Evolutionary conservation across 352 stramenopile genomes (phyloP).

Genomic region (Thalassiosira exigua): DNA sequence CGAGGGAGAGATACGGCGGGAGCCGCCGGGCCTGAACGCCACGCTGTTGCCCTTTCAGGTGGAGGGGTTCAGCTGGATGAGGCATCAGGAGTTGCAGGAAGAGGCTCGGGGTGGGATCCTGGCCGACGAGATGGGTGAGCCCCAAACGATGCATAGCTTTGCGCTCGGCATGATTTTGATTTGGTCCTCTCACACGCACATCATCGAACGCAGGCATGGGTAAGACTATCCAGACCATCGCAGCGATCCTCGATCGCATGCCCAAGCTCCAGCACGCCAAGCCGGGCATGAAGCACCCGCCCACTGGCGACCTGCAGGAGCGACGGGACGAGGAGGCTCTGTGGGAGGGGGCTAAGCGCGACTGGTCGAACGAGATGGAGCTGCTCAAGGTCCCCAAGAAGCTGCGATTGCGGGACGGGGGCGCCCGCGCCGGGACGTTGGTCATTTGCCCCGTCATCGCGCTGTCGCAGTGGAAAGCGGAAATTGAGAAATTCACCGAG

Average conservation of each 20-base stretch:
- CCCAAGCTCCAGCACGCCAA: slow-evolving; percentile 78
- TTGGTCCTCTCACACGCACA: background rate
- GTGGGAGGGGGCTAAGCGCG: slow-evolving; percentile 61
- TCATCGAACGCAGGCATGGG: slow-evolving; percentile 54
- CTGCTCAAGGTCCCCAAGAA: slow-evolving; percentile 77
- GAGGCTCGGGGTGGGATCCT: slow-evolving; percentile 91
- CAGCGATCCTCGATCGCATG: slow-evolving; percentile 93
- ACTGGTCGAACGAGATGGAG: slow-evolving; percentile 82
- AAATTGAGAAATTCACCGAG: slow-evolving; percentile 94
- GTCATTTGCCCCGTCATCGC: slow-evolving; percentile 97
- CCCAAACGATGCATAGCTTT: background rate
- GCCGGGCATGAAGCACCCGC: slow-evolving; percentile 73
- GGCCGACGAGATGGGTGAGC: slow-evolving; percentile 96
- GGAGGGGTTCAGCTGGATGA: slow-evolving; percentile 96
- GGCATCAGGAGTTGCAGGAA: slow-evolving; percentile 89
- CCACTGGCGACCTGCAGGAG: slow-evolving; percentile 45
- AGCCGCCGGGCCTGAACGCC: slow-evolving; percentile 66
- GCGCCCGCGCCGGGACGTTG: slow-evolving; percentile 88
- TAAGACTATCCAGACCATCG: slow-evolving; percentile 98
- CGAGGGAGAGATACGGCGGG: slow-evolving; percentile 61
- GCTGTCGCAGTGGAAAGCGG: slow-evolving; percentile 92
- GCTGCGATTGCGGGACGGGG: slow-evolving; percentile 37
- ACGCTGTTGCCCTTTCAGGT: slow-evolving; percentile 98
- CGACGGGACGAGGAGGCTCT: slow-evolving; percentile 71
- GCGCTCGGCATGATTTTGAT: too few relatives aligned